These are phyloP conservation scores for Diaporthe ilicicola DNA, from an alignment of 2,329 filamentous ascomycete genomes.

Conservation along the genomic window DNA sequence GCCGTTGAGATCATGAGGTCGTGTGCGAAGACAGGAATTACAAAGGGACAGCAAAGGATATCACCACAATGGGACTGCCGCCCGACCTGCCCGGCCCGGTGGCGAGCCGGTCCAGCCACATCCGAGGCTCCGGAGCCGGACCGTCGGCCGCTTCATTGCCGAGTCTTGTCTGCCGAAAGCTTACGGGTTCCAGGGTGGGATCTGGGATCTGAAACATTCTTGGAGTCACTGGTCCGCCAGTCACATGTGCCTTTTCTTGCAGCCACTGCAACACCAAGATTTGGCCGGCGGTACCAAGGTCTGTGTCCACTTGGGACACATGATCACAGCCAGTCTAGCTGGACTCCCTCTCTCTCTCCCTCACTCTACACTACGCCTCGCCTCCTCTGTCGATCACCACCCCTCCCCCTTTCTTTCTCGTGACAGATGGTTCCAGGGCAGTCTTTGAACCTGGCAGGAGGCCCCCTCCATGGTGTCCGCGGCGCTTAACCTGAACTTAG, in stretches of 20 bases:
- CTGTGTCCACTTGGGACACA: not conserved
- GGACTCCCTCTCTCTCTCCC: not conserved
- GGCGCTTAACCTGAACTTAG: constrained; percentile 24
- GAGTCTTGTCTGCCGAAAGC: not conserved
- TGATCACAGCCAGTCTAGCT: not conserved
- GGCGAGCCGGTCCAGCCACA: not conserved
- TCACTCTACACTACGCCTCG: too few relatives aligned
- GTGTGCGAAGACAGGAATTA: not conserved
- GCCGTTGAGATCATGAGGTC: not conserved
- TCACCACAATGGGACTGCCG: not conserved
- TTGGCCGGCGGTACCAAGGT: not conserved
- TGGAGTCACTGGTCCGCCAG: not conserved
- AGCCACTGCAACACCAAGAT: not conserved
- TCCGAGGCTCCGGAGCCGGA: not conserved
- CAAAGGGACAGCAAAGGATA: too few relatives aligned
- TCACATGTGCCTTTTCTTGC: not conserved
- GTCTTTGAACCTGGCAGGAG: not conserved
- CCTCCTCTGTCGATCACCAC: too few relatives aligned
- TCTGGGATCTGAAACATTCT: not conserved
- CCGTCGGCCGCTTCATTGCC: not conserved
- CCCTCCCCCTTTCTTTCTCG: not conserved
- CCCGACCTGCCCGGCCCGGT: not conserved
- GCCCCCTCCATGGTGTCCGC: not conserved
- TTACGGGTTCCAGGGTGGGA: not conserved
- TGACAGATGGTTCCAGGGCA: not conserved